Evolutionary conservation across 176 grass and related monocot species (phyloP).

Genomic region (Eragrostis curvula): DNA sequence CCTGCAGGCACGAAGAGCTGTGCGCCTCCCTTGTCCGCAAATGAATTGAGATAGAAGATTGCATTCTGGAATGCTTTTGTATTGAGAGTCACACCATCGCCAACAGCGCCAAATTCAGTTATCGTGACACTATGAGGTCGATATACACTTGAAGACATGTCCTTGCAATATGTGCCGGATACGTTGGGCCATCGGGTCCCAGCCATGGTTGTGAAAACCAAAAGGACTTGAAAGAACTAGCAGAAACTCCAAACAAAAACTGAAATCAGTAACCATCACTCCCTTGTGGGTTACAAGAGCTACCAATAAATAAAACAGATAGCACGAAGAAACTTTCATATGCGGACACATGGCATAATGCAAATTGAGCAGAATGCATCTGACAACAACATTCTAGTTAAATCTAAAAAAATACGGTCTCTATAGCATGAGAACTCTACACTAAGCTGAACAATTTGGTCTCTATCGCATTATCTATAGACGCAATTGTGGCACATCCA

Average conservation of each 20-base stretch:
- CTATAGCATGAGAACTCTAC: background rate
- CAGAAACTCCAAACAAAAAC: constrained; percentile 17
- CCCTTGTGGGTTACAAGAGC: background rate
- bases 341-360: background rate
- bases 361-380: background rate
- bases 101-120: constrained; percentile 94
- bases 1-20: constrained; percentile 95
- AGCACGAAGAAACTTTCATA: background rate
- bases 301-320: background rate
- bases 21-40: constrained; percentile 92
- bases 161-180: constrained; percentile 67
- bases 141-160: constrained; percentile 70
- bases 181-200: constrained; percentile 40
- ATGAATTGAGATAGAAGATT: constrained; percentile 97
- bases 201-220: constrained; percentile 54
- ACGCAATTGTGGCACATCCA: background rate
- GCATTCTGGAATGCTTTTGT: constrained; percentile 99
- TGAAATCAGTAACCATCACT: constrained; percentile 24
- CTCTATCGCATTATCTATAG: background rate
- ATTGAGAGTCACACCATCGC: constrained; percentile 85
- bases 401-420: background rate
- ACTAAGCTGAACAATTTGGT: background rate
- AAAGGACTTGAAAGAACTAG: constrained; percentile 57
- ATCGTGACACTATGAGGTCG: constrained; percentile 92
- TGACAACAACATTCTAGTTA: constrained; percentile 2